These are phyloP conservation scores for Solanum hybrid DNA, from an alignment of 305 asterid genomes.

Conservation along the genomic window DNA sequence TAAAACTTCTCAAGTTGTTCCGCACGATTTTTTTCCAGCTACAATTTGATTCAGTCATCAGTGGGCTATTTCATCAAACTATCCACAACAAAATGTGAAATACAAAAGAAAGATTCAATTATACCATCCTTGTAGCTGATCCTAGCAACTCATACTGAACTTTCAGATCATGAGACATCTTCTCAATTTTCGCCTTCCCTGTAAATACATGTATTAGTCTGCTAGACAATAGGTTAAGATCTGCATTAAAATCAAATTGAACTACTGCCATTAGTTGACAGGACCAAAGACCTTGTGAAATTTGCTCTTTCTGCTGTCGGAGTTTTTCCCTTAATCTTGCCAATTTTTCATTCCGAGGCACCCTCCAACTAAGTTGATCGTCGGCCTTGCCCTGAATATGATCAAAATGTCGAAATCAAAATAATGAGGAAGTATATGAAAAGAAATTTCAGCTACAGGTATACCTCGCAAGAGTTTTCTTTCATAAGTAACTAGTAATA, in stretches of 20 bases:
- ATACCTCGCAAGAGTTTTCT: not conserved
- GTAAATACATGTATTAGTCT: conserved; percentile 26
- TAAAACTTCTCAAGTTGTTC: conserved; percentile 84
- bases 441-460: not conserved
- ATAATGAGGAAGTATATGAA: not conserved
- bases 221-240: conserved; percentile 8
- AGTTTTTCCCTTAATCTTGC: conserved; percentile 69
- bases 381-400: conserved; percentile 76
- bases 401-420: not conserved
- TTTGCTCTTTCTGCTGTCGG: conserved; percentile 51
- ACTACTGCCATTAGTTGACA: conserved; percentile 5
- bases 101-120: not conserved
- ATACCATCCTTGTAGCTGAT: conserved; percentile 65
- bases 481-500: not conserved
- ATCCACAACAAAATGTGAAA: not conserved
- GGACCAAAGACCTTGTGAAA: conserved; percentile 51
- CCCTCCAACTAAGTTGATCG: conserved; percentile 88
- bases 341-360: conserved; percentile 74
- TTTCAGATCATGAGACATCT: conserved; percentile 58
- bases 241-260: not conserved
- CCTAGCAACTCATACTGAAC: conserved; percentile 62
- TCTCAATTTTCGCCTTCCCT: conserved; percentile 70
- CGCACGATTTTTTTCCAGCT: conserved; percentile 61
- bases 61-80: conserved; percentile 1
- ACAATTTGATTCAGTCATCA: conserved; percentile 29